phyloP scores from a whole-genome alignment of 1,284 basidiomycete species.

The Earliella scabrosa region DNA sequence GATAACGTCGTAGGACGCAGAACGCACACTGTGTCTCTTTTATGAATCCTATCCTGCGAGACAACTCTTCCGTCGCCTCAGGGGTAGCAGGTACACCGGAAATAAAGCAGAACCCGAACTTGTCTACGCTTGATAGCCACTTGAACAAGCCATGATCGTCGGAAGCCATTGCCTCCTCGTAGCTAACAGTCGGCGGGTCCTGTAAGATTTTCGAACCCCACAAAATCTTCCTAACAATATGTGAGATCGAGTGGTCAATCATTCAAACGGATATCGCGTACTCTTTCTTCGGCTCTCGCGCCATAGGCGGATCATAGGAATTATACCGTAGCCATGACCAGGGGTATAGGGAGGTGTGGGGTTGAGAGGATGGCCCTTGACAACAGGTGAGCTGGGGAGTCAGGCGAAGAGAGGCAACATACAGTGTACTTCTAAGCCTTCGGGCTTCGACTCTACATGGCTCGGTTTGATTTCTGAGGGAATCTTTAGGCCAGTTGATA shows the following conservation, averaged over 20 bases:
- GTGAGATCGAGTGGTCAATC: not conserved
- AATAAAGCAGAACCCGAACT: slow-evolving; percentile 91
- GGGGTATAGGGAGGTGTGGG: slow-evolving; percentile 82
- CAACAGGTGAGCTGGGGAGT: not conserved
- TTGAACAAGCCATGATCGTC: slow-evolving; percentile 75
- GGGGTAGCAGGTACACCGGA: slow-evolving; percentile 81
- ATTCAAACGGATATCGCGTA: slow-evolving; percentile 32
- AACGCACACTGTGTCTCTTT: slow-evolving; percentile 89
- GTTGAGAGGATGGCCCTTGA: slow-evolving; percentile 62
- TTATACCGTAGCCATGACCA: slow-evolving; percentile 83
- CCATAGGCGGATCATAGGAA: slow-evolving; percentile 71
- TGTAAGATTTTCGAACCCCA: slow-evolving; percentile 84
- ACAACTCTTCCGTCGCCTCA: slow-evolving; percentile 84
- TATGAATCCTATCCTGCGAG: slow-evolving; percentile 84
- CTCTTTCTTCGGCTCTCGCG: slow-evolving; percentile 41
- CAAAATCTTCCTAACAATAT: slow-evolving; percentile 60
- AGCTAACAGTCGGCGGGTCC: slow-evolving; percentile 78
- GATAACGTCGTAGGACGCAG: not conserved
- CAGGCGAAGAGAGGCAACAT: not conserved
- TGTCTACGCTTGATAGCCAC: slow-evolving; percentile 83
- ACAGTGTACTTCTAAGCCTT: not conserved
- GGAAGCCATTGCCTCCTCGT: slow-evolving; percentile 74
- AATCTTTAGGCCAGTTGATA: no score
- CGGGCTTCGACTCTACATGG: not conserved
- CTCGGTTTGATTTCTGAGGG: no score